Conservation (phyloP, 23 red algal species). For the Pyropia yezoensis region DNA sequence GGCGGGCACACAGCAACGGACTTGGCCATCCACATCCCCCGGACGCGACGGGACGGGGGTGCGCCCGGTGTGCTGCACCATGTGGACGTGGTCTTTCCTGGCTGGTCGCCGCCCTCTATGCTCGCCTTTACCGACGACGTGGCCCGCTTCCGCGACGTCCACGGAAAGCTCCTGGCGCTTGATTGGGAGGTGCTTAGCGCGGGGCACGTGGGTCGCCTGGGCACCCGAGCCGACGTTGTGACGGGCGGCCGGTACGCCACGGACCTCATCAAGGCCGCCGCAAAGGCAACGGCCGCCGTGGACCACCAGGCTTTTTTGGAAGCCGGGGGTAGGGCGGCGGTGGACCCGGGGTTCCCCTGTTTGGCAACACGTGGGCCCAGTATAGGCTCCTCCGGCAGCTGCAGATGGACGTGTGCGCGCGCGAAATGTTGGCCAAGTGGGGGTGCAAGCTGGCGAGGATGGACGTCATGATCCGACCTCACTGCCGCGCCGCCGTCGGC, state of each 20-base stretch:
- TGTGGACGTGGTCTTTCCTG: conserved; percentile 28
- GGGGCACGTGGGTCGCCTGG: conserved; percentile 10
- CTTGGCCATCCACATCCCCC: conserved; percentile 26
- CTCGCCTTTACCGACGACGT: conserved; percentile 20
- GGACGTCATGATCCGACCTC: conserved; percentile 6
- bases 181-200: conserved; percentile 13
- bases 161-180: conserved; percentile 5
- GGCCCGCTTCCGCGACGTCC: conserved; percentile 3
- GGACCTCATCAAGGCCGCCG: conserved; percentile 17
- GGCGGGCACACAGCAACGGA: conserved; percentile 29
- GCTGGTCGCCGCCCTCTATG: conserved; percentile 3
- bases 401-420: conserved; percentile 10
- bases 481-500: conserved; percentile 22
- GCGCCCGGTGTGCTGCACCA: conserved; percentile 1
- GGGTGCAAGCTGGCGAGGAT: conserved; percentile 31
- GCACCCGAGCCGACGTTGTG: neutral
- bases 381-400: conserved; percentile 4
- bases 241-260: neutral
- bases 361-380: conserved; percentile 9
- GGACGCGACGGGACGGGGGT: neutral
- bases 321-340: conserved; percentile 1
- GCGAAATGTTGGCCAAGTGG: conserved; percentile 23
- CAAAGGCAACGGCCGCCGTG: neutral
- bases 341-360: conserved; percentile 7
- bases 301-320: neutral